A percentile compares a stretch with the other conserved stretches of the same genome.
Evolutionary conservation across 768 basidiomycete genomes (phyloP).

Genomic region (Serendipita indica): DNA sequence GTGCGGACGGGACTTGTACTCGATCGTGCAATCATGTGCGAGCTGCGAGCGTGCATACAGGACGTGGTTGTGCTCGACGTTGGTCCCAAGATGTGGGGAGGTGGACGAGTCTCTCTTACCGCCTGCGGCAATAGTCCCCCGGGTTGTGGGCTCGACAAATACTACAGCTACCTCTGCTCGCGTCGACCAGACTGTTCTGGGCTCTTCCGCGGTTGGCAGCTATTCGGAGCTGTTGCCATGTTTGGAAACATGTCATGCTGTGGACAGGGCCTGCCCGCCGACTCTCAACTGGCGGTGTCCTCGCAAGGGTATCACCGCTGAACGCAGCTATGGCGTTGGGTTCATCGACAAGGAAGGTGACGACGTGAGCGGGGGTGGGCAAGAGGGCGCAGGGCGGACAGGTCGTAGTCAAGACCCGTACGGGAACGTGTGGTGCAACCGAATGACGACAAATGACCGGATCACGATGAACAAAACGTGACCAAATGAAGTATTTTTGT

Average conservation of each 20-base stretch:
- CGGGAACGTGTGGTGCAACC: conserved; percentile 55
- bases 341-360: conserved; percentile 35
- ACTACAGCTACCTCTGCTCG: conserved; percentile 26
- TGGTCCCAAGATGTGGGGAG: conserved; percentile 64
- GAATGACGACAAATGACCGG: conserved; percentile 12
- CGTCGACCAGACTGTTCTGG: conserved; percentile 26
- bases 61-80: conserved; percentile 59
- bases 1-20: conserved; percentile 70
- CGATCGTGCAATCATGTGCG: conserved; percentile 58
- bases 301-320: conserved; percentile 41
- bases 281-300: conserved; percentile 63
- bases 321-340: conserved; percentile 58
- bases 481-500: no score
- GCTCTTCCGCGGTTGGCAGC: conserved; percentile 27
- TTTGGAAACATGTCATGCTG: conserved; percentile 58
- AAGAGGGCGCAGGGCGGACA: conserved; percentile 33
- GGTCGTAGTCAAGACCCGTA: conserved; percentile 46
- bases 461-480: not conserved
- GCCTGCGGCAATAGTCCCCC: conserved; percentile 18
- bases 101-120: conserved; percentile 18
- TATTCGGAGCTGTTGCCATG: conserved; percentile 65
- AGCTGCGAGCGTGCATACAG: conserved; percentile 64
- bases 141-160: conserved; percentile 36
- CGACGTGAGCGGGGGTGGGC: conserved; percentile 22
- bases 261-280: conserved; percentile 62